These are phyloP conservation scores for Aspergillus coremiiformis DNA, from an alignment of 495 filamentous ascomycete genomes.

Conservation along the genomic window DNA sequence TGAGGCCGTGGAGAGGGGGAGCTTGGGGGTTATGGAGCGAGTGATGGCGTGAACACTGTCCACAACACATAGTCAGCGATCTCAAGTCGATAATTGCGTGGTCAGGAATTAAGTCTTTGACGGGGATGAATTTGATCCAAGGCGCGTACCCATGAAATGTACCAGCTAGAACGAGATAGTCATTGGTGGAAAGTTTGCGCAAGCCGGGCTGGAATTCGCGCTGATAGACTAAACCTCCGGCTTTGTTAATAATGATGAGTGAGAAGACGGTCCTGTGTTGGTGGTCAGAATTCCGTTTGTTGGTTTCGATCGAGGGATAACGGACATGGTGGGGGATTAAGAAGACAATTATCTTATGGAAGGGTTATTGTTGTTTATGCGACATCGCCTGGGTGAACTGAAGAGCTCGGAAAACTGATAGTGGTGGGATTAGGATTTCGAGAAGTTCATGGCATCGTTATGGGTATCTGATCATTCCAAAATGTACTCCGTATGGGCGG, in stretches of 20 bases:
- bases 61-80: background rate
- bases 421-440: background rate
- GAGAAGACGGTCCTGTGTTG: constrained; percentile 78
- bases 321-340: background rate
- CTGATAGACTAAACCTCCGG: constrained; percentile 92
- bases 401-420: background rate
- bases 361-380: background rate
- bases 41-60: constrained; percentile 83
- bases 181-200: constrained; percentile 83
- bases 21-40: constrained; percentile 61
- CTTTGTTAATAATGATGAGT: constrained; percentile 96
- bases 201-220: constrained; percentile 79
- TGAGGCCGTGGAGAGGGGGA: constrained; percentile 20
- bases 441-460: background rate
- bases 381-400: background rate
- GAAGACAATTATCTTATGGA: background rate
- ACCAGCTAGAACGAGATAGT: constrained; percentile 93
- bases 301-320: background rate
- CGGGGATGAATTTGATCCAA: background rate
- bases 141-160: constrained; percentile 80
- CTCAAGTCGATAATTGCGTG: background rate
- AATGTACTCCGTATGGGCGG: background rate
- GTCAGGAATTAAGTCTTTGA: background rate
- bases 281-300: background rate
- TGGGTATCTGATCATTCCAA: background rate